A percentile compares a stretch with the other conserved stretches of the same genome.
These are phyloP conservation scores for Epichloe gansuensis DNA, from an alignment of 2,329 filamentous ascomycete species.

Conservation along the genomic window DNA sequence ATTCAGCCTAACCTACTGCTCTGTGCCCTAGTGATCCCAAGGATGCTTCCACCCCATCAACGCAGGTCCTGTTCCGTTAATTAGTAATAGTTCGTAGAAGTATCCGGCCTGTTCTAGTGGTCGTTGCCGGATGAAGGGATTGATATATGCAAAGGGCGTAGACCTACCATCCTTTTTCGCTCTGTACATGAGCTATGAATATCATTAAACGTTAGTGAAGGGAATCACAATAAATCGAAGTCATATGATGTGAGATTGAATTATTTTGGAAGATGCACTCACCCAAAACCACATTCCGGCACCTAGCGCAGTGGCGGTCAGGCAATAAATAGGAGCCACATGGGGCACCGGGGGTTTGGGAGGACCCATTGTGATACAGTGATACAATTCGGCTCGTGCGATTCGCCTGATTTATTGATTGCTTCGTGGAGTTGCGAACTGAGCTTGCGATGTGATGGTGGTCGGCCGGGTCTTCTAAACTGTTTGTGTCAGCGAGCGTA, in stretches of 20 bases:
- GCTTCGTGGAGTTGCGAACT: background rate
- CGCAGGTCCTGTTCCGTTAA: conserved; percentile 42
- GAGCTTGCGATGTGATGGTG: background rate
- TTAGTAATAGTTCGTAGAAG: background rate
- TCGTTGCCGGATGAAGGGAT: background rate
- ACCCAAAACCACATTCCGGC: conserved; percentile 99
- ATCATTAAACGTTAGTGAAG: background rate
- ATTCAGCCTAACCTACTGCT: too few relatives aligned
- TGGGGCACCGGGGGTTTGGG: conserved; percentile 33
- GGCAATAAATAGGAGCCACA: conserved; percentile 57
- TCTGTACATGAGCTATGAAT: conserved; percentile 73
- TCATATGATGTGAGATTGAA: background rate
- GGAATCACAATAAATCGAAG: background rate
- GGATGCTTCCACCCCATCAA: conserved; percentile 91
- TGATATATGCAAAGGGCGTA: background rate
- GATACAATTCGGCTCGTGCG: background rate
- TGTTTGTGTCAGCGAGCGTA: background rate
- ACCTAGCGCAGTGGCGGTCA: conserved; percentile 73
- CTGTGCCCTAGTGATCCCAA: conserved; percentile 68
- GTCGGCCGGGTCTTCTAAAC: background rate
- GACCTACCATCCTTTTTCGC: conserved; percentile 79
- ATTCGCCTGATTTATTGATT: background rate
- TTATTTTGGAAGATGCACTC: conserved; percentile 25
- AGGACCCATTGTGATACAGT: conserved; percentile 16
- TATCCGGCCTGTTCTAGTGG: background rate